Percentiles rank a stretch among this genome's conserved stretches.
Conservation (phyloP, 2,329 filamentous ascomycete species). For the Talaromyces sp. region DNA sequence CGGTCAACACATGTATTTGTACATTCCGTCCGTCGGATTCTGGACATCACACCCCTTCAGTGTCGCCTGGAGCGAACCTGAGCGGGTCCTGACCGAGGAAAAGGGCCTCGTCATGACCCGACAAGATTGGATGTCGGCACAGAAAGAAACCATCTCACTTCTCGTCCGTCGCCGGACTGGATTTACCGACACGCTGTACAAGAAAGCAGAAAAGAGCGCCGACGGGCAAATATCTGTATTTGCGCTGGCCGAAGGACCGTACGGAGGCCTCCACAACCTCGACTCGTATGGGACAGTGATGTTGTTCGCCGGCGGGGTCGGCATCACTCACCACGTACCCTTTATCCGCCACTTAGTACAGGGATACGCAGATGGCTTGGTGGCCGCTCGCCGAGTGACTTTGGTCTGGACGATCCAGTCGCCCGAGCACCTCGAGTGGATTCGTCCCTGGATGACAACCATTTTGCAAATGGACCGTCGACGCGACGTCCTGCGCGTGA, state of each 20-base stretch:
- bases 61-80: slow-evolving; percentile 67
- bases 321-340: slow-evolving; percentile 91
- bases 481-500: slow-evolving; percentile 76
- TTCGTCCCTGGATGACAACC: slow-evolving; percentile 75
- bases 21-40: slow-evolving; percentile 60
- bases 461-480: slow-evolving; percentile 77
- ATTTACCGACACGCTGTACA: slow-evolving; percentile 77
- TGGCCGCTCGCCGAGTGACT: slow-evolving; percentile 75
- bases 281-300: slow-evolving; percentile 89
- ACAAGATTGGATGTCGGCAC: slow-evolving; percentile 48
- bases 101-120: slow-evolving; percentile 42
- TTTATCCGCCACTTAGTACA: slow-evolving; percentile 75
- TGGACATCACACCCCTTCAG: slow-evolving; percentile 79
- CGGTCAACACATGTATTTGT: slow-evolving; percentile 71
- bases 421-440: slow-evolving; percentile 86
- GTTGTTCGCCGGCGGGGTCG: slow-evolving; percentile 86
- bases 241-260: slow-evolving; percentile 85
- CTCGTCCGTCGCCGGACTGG: slow-evolving; percentile 84
- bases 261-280: slow-evolving; percentile 76
- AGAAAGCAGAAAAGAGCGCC: slow-evolving; percentile 57
- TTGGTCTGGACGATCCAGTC: slow-evolving; percentile 93
- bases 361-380: slow-evolving; percentile 64
- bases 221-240: slow-evolving; percentile 56
- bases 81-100: slow-evolving; percentile 40
- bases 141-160: slow-evolving; percentile 65